Evolutionary conservation across 2,329 filamentous ascomycete genomes (phyloP), one percentile per base, ranked within the genome.

Genomic region (Colletotrichum noveboracense): DNA sequence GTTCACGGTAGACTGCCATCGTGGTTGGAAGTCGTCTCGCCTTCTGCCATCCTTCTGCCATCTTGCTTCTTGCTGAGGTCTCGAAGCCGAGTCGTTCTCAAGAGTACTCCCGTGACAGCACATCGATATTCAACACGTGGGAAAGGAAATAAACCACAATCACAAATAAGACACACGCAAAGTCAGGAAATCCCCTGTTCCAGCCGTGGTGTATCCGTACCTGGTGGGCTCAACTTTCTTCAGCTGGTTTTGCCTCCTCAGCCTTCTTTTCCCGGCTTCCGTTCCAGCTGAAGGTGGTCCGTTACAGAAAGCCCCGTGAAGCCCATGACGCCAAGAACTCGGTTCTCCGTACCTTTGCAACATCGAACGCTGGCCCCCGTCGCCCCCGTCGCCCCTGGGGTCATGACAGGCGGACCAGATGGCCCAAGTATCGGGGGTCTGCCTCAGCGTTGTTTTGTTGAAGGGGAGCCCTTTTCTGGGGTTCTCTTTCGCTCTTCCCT

Each of bases 251-350:
- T n/a, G 18, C 9, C 43, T 52, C 6, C 43, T 52, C 43, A 52
- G 43, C 43, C 10, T 13, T 13, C 21, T 13, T 21, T 5, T 8
- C 36, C 8, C 43, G 43, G 43, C 43, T n/a, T 52, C 43, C 43
- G n/a, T 52, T 24, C 43, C 43, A 52, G 43, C 43, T 52, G 43
- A 64, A 64, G 32, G 60, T 12, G n/a, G 30, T 30, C 32, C 28
- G 26, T 60, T 60, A 28, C 26, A 64, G 30, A 66, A 28, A 64
- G 6, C 60, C 60, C 9, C 18, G 26, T 30, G 26, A 21, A n/a
- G 12, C 66, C 38, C 43, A 56, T 48, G 58, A 70, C 58, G 71
- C 71, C 66, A 71, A 74, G 71, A 71, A 56, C 30, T 32, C 14
- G 34, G 34, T 36, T 71, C 32, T 58, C 18, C 26, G 30, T 65